These are phyloP conservation scores for Sclerotinia nivalis DNA, from an alignment of 2,329 filamentous ascomycete species.

Conservation along the genomic window DNA sequence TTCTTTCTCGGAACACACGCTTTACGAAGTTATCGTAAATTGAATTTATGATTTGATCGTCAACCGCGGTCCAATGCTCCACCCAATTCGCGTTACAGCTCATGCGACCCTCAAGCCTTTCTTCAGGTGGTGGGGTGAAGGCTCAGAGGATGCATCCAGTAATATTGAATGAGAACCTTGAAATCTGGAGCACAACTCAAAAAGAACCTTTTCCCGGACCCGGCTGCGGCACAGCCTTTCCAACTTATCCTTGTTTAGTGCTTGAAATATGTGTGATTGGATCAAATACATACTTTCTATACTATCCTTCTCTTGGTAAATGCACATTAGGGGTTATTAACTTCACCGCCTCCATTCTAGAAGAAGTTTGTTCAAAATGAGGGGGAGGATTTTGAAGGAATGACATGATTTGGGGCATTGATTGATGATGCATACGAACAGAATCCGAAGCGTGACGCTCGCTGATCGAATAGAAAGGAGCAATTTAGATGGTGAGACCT, in stretches of 20 bases:
- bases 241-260: slow-evolving; percentile 1
- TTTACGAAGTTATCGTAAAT: slow-evolving; percentile 23
- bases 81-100: slow-evolving; percentile 29
- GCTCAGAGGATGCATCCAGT: slow-evolving; percentile 15
- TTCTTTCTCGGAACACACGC: slow-evolving; percentile 22
- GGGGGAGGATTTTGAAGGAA: slow-evolving; percentile 8
- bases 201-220: slow-evolving; percentile 15
- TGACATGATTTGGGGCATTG: neutral
- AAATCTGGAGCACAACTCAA: neutral
- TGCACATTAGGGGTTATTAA: neutral
- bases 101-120: slow-evolving; percentile 31
- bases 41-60: slow-evolving; percentile 31
- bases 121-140: slow-evolving; percentile 20
- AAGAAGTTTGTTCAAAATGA: slow-evolving; percentile 8
- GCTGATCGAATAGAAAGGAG: slow-evolving; percentile 4
- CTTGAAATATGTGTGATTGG: slow-evolving; percentile 1
- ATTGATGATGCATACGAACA: slow-evolving; percentile 2
- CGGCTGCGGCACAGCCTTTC: slow-evolving; percentile 26
- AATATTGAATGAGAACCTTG: slow-evolving; percentile 14
- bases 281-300: neutral
- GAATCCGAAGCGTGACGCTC: slow-evolving; percentile 15
- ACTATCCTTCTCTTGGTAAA: slow-evolving; percentile 5
- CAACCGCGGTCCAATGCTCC: slow-evolving; percentile 29
- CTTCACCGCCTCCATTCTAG: slow-evolving; percentile 22
- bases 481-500: neutral